A percentile compares a stretch with the other conserved stretches of the same genome.
These are phyloP conservation scores for Boletellus emodensis DNA, from an alignment of 768 basidiomycete species.

Conservation along the genomic window DNA sequence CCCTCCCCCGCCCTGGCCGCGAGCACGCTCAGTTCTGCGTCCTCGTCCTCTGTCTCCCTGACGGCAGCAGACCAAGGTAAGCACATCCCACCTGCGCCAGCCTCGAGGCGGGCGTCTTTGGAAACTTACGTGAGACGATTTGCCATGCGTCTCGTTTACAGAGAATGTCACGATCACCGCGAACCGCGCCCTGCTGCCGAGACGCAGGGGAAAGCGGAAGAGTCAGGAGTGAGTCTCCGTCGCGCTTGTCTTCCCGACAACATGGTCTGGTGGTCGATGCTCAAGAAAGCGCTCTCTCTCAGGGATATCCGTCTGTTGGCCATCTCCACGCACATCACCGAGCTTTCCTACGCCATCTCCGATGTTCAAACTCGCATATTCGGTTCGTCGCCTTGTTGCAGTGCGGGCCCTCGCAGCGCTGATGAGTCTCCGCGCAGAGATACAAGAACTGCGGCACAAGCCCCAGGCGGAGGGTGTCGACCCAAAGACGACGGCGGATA, in stretches of 20 bases:
- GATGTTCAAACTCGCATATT: constrained; percentile 92
- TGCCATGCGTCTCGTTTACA: constrained; percentile 33
- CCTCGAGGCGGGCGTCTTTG: constrained; percentile 27
- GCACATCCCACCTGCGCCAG: constrained; percentile 19
- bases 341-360: constrained; percentile 80
- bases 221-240: constrained; percentile 60
- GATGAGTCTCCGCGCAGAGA: constrained; percentile 48
- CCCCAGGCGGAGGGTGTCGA: constrained; percentile 56
- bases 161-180: constrained; percentile 73
- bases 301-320: constrained; percentile 77
- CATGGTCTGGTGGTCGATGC: constrained; percentile 25
- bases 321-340: constrained; percentile 81
- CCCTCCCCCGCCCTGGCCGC: constrained; percentile 25
- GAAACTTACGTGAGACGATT: constrained; percentile 33
- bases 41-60: constrained; percentile 52
- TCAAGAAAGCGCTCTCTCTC: constrained; percentile 25
- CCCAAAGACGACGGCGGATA: constrained; percentile 60
- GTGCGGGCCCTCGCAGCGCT: constrained; percentile 5
- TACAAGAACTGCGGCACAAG: constrained; percentile 89
- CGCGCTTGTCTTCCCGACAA: constrained; percentile 13
- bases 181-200: constrained; percentile 40
- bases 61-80: constrained; percentile 63
- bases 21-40: constrained; percentile 24
- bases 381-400: constrained; percentile 41
- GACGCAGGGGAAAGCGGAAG: constrained; percentile 49